Conservation (phyloP, 169 alveolate species). For the Theileria sp. region DNA sequence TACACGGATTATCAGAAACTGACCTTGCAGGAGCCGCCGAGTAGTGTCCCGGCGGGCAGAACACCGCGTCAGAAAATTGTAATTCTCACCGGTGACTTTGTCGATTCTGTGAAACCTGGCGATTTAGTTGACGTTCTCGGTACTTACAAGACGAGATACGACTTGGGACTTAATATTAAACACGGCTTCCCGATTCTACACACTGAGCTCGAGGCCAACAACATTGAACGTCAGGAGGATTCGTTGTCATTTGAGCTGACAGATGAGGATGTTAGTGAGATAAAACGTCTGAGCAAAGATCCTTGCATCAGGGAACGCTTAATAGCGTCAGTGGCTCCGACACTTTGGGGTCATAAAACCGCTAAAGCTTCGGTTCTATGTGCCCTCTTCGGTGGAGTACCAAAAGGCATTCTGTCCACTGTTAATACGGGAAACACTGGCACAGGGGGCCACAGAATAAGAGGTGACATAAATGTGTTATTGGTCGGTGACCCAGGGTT, state of each 20-base stretch:
- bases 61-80: conserved; percentile 98
- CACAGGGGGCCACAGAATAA: conserved; percentile 89
- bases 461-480: conserved; percentile 95
- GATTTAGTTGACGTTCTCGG: conserved; percentile 97
- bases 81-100: conserved; percentile 93
- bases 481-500: conserved; percentile 97
- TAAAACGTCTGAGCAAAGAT: conserved; percentile 86
- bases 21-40: conserved; percentile 96
- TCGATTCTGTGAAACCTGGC: conserved; percentile 98
- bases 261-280: conserved; percentile 90
- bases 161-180: conserved; percentile 90
- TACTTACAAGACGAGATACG: conserved; percentile 91
- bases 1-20: conserved; percentile 95
- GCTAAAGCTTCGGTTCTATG: conserved; percentile 90
- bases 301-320: conserved; percentile 93
- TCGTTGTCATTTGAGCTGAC: conserved; percentile 86
- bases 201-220: conserved; percentile 94
- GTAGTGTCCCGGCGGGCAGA: conserved; percentile 98
- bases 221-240: conserved; percentile 88
- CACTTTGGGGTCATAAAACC: conserved; percentile 94
- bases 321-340: conserved; percentile 95
- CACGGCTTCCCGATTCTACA: conserved; percentile 95
- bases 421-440: background rate
- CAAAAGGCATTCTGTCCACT: conserved; percentile 55
- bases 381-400: conserved; percentile 94